These are phyloP conservation scores for Fusarium acutatum DNA, from an alignment of 2,329 filamentous ascomycete genomes.

Conservation along the genomic window DNA sequence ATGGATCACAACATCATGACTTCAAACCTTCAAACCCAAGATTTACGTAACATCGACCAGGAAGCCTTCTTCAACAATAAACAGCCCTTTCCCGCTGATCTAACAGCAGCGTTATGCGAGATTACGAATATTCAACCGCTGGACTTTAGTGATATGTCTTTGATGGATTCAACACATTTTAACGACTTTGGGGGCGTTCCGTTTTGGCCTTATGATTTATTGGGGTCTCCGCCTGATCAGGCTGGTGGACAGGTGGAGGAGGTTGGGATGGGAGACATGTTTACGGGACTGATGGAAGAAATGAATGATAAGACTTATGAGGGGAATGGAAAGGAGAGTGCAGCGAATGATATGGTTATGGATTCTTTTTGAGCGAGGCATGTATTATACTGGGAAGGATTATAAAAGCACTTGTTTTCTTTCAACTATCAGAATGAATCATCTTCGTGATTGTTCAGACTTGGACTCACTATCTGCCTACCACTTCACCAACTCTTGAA, in stretches of 20 bases:
- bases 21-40: background rate
- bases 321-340: rapidly evolving
- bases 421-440: background rate
- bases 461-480: background rate
- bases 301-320: background rate
- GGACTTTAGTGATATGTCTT: conserved; percentile 2
- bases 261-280: background rate
- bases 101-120: conserved; percentile 2
- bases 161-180: background rate
- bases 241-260: background rate
- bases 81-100: background rate
- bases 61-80: conserved; percentile 7
- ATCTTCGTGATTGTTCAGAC: background rate
- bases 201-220: conserved; percentile 5
- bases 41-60: background rate
- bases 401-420: background rate
- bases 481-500: conserved; percentile 34
- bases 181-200: background rate
- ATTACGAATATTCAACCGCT: conserved; percentile 15
- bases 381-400: background rate
- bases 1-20: background rate
- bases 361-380: background rate
- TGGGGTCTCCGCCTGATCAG: background rate
- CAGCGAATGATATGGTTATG: rapidly evolving
- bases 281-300: background rate